phyloP scores from a whole-genome alignment of 495 filamentous ascomycete species.

The Clohesyomyces aquaticus region DNA sequence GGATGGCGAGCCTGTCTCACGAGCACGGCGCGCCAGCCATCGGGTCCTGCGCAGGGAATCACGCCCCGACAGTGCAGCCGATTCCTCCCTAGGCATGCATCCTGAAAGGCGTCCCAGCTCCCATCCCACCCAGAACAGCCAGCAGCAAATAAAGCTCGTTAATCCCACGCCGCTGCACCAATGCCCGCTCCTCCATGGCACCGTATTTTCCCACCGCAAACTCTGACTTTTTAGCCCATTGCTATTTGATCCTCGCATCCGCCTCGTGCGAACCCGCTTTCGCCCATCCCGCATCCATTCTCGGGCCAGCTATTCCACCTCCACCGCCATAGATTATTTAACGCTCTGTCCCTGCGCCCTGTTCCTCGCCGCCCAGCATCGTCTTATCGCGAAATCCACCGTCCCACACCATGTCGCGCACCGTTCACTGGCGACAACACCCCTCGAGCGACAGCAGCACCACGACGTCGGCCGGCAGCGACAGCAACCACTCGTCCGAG shows the following conservation, averaged over 20 bases:
- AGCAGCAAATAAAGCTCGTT: neutral
- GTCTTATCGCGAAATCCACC: neutral
- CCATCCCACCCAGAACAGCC: neutral
- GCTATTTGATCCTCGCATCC: constrained; percentile 15
- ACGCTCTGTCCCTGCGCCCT: neutral
- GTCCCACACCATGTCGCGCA: constrained; percentile 30
- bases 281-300: neutral
- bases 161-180: constrained; percentile 9
- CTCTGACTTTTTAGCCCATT: constrained; percentile 4
- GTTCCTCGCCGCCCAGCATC: neutral
- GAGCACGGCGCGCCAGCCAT: neutral
- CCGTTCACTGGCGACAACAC: constrained; percentile 34
- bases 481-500: constrained; percentile 67
- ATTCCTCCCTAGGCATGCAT: no score
- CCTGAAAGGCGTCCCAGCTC: neutral
- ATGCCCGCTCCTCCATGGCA: neutral
- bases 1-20: neutral
- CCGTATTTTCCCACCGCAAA: neutral
- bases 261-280: neutral
- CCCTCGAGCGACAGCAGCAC: constrained; percentile 37
- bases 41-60: neutral
- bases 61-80: neutral
- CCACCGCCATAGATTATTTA: neutral
- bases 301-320: neutral
- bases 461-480: constrained; percentile 57